Evolutionary conservation across 257 asterid genomes (phyloP).

Genomic region (Cinchona pubescens): DNA sequence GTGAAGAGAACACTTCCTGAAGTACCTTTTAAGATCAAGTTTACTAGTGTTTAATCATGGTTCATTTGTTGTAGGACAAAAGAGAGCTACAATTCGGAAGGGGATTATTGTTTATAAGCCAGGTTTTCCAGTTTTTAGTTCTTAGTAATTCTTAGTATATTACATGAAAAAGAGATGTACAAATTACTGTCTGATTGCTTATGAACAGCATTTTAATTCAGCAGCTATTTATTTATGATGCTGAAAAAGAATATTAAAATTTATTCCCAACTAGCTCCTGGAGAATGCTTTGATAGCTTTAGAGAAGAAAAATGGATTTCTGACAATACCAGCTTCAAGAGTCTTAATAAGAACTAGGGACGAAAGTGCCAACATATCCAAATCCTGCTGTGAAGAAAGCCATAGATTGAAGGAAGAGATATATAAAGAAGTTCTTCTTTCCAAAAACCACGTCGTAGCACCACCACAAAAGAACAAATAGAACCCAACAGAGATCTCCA

Average conservation of each 20-base stretch:
- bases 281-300: background rate
- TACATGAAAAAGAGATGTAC: background rate
- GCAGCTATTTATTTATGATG: background rate
- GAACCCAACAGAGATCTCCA: constrained; percentile 30
- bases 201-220: background rate
- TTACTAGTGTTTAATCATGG: background rate
- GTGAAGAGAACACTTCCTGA: background rate
- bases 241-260: background rate
- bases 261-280: background rate
- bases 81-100: background rate
- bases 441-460: constrained; percentile 31
- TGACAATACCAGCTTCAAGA: constrained; percentile 6
- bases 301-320: background rate
- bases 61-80: background rate
- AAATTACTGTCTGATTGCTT: background rate
- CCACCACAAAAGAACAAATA: constrained; percentile 34
- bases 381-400: constrained; percentile 37
- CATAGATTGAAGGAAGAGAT: constrained; percentile 31
- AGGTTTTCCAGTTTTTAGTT: background rate
- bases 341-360: constrained; percentile 18
- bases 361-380: constrained; percentile 37
- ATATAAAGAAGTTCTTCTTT: constrained; percentile 26
- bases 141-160: background rate
- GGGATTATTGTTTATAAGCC: background rate
- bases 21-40: background rate